Evolutionary conservation across 495 filamentous ascomycete species (phyloP).

Genomic region (Daldinia loculata): DNA sequence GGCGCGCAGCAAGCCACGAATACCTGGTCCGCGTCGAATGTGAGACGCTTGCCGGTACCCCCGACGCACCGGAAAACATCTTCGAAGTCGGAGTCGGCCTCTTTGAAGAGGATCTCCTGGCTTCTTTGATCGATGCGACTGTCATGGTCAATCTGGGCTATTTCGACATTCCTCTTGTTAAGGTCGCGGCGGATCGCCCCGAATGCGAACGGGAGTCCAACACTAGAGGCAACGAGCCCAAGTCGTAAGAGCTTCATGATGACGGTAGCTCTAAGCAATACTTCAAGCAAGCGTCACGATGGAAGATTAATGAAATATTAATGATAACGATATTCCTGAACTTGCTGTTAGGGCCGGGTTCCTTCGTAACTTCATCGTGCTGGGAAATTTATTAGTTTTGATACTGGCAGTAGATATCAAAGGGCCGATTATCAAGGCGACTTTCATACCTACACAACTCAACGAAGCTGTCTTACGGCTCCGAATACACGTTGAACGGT

Average conservation of each 20-base stretch:
- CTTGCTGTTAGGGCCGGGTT: not conserved
- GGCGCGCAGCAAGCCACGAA: conserved; percentile 22
- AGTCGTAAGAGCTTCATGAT: conserved; percentile 12
- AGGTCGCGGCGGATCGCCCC: conserved; percentile 20
- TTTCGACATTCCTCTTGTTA: conserved; percentile 23
- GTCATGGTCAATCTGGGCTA: conserved; percentile 21
- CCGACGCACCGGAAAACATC: conserved; percentile 16
- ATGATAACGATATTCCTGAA: not conserved
- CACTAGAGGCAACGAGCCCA: not conserved
- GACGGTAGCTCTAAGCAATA: not conserved
- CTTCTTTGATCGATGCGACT: conserved; percentile 17
- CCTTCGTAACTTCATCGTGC: not conserved
- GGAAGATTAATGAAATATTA: not conserved
- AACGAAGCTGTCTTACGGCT: not conserved
- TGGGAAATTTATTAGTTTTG: conserved; percentile 7
- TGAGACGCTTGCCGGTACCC: conserved; percentile 14
- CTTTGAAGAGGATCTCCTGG: conserved; percentile 17
- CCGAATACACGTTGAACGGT: conserved; percentile 5
- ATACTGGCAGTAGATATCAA: not conserved
- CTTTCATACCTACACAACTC: not conserved
- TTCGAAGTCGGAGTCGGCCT: conserved; percentile 14
- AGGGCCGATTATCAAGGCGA: not conserved
- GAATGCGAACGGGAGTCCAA: conserved; percentile 11
- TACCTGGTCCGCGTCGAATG: conserved; percentile 10
- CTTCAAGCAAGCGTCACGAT: not conserved